Base-by-base conservation (phyloP, 257 asterid genomes). In the Gentiana straminea region DNA sequence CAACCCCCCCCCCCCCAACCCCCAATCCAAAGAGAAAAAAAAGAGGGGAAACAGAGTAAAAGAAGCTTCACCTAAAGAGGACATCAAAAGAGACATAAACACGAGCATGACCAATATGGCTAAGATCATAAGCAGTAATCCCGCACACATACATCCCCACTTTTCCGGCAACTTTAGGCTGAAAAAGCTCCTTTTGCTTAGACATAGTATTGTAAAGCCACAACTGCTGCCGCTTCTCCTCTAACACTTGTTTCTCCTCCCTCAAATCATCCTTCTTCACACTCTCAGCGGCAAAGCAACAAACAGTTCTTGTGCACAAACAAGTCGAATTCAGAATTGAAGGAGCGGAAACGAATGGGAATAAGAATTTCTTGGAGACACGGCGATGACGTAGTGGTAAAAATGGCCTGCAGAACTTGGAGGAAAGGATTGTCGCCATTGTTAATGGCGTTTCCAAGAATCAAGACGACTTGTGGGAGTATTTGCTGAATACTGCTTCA, bases 131-230 rank as follows among this genome's bases (percentile, higher is more conserved):
- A 0, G 98, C 94, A 7, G 98, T 90, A 63, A 90, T 94, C 52
- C 98, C 98, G 54, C 96, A 90, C 13, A 90, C 95, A 64, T 86
- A 90, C 96, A 91, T 91, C 61, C 98, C 94, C 7, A 86, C 96
- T 79, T 69, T 79, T 45, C 95, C 90, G 24, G 80, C 71, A 38
- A 79, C 64, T 67, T 79, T 83, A 7, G 96, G 92, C 62, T 81
- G 79, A 63, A 90, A 82, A 84, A 81, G 13, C 67, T 90, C 98
- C 61, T 70, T 84, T 60, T 76, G 85, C 77, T 58, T 81, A 81
- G 75, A 84, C 92, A 86, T 78, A 34, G 98, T 90, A 62, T 90
- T 84, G 79, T 82, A 77, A 64, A 90, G 74, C 92, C 98, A 86
- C 6, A 90, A 63, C 15, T 54, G 64, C 54, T 33, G 61, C 10